Evolutionary conservation across 306 rosid genomes (phyloP), one percentile per base, ranked within the genome.

Genomic region (Chamaecrista fasciculata): DNA sequence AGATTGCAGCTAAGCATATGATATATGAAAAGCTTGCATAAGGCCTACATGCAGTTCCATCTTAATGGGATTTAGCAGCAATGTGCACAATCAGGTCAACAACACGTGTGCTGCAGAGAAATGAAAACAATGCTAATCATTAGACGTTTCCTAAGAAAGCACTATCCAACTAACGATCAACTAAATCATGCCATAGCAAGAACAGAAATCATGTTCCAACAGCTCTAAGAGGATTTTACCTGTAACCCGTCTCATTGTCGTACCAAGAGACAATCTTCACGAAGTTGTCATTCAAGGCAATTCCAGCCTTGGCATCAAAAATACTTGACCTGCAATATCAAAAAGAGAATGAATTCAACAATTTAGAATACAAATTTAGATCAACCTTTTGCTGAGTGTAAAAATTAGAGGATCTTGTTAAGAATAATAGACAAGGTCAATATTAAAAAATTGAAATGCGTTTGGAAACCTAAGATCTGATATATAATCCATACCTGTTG

Each of bases 211-310:
- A 57, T 21, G 4, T 5, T 11, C 10, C 25, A 37, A n/a, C 49
- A 20, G 21, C 50, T 15, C 4, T 7, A 56, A 34, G 62, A 36
- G 23, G 6, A 55, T 66, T n/a, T n/a, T 79, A 90, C 96, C 94
- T 90, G 87, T 90, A 90, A 28, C 95, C 95, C 87, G 74, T 58
- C 80, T 90, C 95, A 47, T 90, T 90, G 83, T 90, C 95, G 11
- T 90, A 90, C 96, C 95, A 90, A 0, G 90, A 3, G 3, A 90
- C 82, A 3, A 87, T 33, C 86, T 90, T 90, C 56, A 76, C 78
- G 24, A 69, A 90, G 3, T 64, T 46, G 0, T 87, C 66, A 16
- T 31, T 90, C 84, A 90, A 73, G 4, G 96, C 91, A 62, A 85
- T 87, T 61, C 96, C 96, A 0, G 91, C 96, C 82, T 85, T 87